Evolutionary conservation across 2,329 filamentous ascomycete genomes (phyloP).

Genomic region (Ceratocystis eucalypticola): DNA sequence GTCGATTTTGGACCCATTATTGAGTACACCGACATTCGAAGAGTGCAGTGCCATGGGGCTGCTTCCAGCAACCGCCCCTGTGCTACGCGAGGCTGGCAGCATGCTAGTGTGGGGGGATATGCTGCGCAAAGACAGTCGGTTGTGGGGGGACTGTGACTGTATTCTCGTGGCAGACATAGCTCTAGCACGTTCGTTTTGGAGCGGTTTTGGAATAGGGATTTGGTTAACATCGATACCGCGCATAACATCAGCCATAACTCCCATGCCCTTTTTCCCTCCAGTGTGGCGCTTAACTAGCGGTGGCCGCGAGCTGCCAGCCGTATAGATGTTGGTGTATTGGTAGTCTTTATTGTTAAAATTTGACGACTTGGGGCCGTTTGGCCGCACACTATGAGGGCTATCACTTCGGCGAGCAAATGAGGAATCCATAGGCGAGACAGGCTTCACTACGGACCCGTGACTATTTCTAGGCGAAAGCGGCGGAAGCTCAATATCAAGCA

Average conservation of each 20-base stretch:
- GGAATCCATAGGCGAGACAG: constrained; percentile 11
- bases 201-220: constrained; percentile 35
- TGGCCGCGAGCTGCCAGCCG: constrained; percentile 35
- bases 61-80: constrained; percentile 23
- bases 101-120: constrained; percentile 32
- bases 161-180: constrained; percentile 25
- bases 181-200: constrained; percentile 27
- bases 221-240: constrained; percentile 38
- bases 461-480: constrained; percentile 16
- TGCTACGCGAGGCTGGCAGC: constrained; percentile 23
- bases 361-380: constrained; percentile 22
- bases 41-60: constrained; percentile 22
- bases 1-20: constrained; percentile 50
- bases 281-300: constrained; percentile 39
- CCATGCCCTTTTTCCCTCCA: constrained; percentile 29
- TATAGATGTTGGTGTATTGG: constrained; percentile 47
- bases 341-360: constrained; percentile 39
- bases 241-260: constrained; percentile 40
- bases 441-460: constrained; percentile 13
- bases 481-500: constrained; percentile 35
- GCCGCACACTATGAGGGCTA: constrained; percentile 25
- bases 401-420: constrained; percentile 12
- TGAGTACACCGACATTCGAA: constrained; percentile 36
- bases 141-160: constrained; percentile 42
- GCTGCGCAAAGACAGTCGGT: constrained; percentile 29